Evolutionary conservation across 441 rosid species (phyloP), one percentile per base, ranked within the genome.

Genomic region (Croton laevigatus): DNA sequence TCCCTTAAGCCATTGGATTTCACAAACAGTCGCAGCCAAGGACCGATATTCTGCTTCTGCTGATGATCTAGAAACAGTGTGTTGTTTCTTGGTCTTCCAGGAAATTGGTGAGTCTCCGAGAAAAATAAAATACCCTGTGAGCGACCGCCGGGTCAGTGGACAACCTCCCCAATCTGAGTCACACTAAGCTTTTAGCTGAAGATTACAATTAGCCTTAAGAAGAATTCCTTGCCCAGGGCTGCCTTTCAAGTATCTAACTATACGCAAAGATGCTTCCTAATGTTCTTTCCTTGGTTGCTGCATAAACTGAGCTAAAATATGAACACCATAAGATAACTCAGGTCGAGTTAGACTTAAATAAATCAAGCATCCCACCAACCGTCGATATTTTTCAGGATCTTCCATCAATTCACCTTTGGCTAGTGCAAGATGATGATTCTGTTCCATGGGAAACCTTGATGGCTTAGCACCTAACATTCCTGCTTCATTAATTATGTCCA

Each of bases 11-110:
- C 48, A 51, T 14, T 12, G 34, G 1, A 66, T 46, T 5, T 66
- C 70, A 66, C 46, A 8, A 16, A 49, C 16, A 8, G 48, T 36
- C 0, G 46, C 0, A 3, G 61, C 16, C 60, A 66, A 34, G 13
- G 36, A 17, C 0, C 46, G 14, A 66, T 66, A 53, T n/a, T 66
- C 17, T 4, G 61, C 59, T 53, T 52, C 61, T n/a, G 70, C 61
- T 2, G 32, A 53, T 4, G 60, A 66, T 2, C 49, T 23, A 2
- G 60, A 66, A 10, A 66, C 49, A 1, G 0, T 66, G 0, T 2
- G 20, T 32, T 65, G 23, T 32, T 65, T 61, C 13, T 61, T 61
- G 3, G 46, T 14, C 22, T 61, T 38, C 34, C 49, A 52, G 8
- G 58, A 53, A 6, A 53, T 19, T 8, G 32, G 27, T 5, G 27